phyloP scores from a whole-genome alignment of 768 basidiomycete genomes.

The Boletellus emodensis region DNA sequence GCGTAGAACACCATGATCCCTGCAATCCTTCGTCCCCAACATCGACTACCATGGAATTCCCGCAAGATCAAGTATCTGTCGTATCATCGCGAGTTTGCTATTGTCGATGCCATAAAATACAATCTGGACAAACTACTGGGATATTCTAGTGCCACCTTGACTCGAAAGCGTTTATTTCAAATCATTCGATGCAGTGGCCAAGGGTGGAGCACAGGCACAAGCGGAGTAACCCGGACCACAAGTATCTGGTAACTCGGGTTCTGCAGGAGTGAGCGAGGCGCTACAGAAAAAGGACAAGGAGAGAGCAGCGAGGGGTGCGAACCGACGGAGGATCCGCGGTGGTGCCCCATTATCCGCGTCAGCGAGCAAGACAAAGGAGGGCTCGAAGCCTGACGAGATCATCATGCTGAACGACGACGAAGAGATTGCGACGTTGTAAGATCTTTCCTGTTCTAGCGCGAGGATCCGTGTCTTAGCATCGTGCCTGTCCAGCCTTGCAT shows the following conservation, averaged over 20 bases:
- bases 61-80: too few species aligned
- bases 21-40: too few species aligned
- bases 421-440: conserved; percentile 59
- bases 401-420: conserved; percentile 25
- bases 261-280: conserved; percentile 57
- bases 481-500: conserved; percentile 13
- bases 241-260: conserved; percentile 8
- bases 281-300: conserved; percentile 74
- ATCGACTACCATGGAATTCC: too few species aligned
- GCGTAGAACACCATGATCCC: too few species aligned
- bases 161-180: too few species aligned
- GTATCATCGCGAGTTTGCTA: too few species aligned
- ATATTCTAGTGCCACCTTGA: too few species aligned
- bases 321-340: conserved; percentile 72
- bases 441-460: not conserved
- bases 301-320: conserved; percentile 53
- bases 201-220: conserved; percentile 1
- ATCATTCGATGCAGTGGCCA: too few species aligned
- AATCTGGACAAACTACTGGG: too few species aligned
- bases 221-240: conserved; percentile 10
- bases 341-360: conserved; percentile 44
- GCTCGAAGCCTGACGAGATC: conserved; percentile 5
- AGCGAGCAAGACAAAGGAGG: conserved; percentile 9
- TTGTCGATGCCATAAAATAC: too few species aligned
- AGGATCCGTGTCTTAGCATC: not conserved